Conservation (phyloP, 495 filamentous ascomycete species). For the Penicillium diatomitis region DNA sequence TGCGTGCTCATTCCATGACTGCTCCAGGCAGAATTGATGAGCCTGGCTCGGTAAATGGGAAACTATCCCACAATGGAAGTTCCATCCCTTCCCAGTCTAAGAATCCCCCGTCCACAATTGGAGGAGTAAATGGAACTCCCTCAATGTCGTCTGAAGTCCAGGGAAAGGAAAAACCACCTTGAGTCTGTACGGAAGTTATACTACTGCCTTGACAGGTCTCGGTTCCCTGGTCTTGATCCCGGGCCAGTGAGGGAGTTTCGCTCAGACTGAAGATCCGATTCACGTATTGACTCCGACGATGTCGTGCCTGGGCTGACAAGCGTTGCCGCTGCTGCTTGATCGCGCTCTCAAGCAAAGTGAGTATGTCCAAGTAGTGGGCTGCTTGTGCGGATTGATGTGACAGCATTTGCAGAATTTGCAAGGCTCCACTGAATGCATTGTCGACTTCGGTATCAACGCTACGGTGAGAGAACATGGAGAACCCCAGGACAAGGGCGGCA, state of each 20-base stretch:
- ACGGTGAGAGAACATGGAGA: constrained; percentile 33
- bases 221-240: neutral
- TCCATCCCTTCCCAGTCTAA: constrained; percentile 28
- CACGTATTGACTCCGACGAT: constrained; percentile 26
- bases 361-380: constrained; percentile 31
- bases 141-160: constrained; percentile 12
- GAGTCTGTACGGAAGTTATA: constrained; percentile 2
- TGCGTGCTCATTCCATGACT: too few species aligned
- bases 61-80: constrained; percentile 28
- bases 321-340: constrained; percentile 26
- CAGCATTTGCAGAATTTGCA: constrained; percentile 24
- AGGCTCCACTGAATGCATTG: constrained; percentile 22
- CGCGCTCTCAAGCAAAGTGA: constrained; percentile 23
- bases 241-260: constrained; percentile 7
- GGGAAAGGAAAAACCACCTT: constrained; percentile 7
- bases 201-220: constrained; percentile 1
- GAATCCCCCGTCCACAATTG: constrained; percentile 12
- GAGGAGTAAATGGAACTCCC: constrained; percentile 6
- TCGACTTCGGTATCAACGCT: constrained; percentile 23
- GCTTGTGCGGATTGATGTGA: constrained; percentile 30
- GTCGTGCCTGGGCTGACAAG: constrained; percentile 19
- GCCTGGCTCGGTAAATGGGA: constrained; percentile 25
- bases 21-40: neutral
- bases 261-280: constrained; percentile 30
- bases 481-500: constrained; percentile 33